A percentile compares a stretch with the other conserved stretches of the same genome.
These are phyloP conservation scores for Aleurites moluccanus DNA, from an alignment of 441 rosid genomes.

Conservation along the genomic window DNA sequence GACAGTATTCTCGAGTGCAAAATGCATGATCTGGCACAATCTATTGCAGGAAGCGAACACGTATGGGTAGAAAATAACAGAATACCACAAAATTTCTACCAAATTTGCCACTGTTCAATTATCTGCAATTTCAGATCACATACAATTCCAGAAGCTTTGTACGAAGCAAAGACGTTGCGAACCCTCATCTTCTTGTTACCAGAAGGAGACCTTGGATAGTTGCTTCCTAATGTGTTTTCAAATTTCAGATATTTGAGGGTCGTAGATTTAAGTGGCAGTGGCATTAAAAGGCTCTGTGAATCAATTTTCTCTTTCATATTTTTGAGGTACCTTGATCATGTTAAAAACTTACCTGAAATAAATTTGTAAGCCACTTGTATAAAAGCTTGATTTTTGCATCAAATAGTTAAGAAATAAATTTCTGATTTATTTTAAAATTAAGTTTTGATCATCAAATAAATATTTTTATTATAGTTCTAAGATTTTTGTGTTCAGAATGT, in stretches of 20 bases:
- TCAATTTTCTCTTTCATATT: not conserved
- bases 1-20: not conserved
- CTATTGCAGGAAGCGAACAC: constrained; percentile 9
- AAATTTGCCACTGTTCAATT: not conserved
- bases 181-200: constrained; percentile 9
- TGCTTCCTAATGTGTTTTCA: constrained; percentile 12
- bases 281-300: constrained; percentile 1
- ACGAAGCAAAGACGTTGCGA: constrained; percentile 12
- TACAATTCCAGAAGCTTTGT: constrained; percentile 8
- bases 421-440: too few relatives aligned
- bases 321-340: constrained; percentile 19
- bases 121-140: not conserved
- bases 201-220: constrained; percentile 13
- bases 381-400: too few relatives aligned
- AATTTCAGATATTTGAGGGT: constrained; percentile 12
- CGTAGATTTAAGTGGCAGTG: constrained; percentile 9
- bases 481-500: too few relatives aligned
- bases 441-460: too few relatives aligned
- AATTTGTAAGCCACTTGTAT: too few relatives aligned
- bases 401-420: too few relatives aligned
- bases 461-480: too few relatives aligned
- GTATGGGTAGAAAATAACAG: not conserved
- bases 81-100: not conserved
- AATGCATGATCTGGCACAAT: constrained; percentile 12
- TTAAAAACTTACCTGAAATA: constrained; percentile 1